phyloP scores from a whole-genome alignment of 2,329 filamentous ascomycete species.

The Aspergillus fijiensis region DNA sequence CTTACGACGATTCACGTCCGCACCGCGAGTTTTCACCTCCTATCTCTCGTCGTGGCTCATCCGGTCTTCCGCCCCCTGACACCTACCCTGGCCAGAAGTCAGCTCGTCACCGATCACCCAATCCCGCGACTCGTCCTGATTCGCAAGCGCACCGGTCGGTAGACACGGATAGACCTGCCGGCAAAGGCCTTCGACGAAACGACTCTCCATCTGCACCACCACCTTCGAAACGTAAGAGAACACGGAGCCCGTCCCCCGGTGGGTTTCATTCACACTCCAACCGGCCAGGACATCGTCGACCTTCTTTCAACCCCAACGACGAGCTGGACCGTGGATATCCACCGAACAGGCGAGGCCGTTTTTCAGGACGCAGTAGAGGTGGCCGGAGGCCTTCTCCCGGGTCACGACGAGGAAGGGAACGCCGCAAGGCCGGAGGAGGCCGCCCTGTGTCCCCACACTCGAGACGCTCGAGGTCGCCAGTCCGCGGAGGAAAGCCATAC shows the following conservation, averaged over 20 bases:
- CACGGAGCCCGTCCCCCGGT: constrained; percentile 42
- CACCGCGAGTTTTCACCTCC: constrained; percentile 31
- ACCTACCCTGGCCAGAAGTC: constrained; percentile 23
- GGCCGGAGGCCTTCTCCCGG: constrained; percentile 27
- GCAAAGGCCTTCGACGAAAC: constrained; percentile 31
- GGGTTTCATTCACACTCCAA: constrained; percentile 28
- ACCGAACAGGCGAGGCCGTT: constrained; percentile 37
- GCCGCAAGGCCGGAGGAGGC: constrained; percentile 31
- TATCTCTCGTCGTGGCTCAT: constrained; percentile 28
- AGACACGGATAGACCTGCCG: constrained; percentile 19
- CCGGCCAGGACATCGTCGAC: constrained; percentile 22
- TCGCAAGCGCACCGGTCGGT: constrained; percentile 20
- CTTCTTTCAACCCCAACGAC: constrained; percentile 31
- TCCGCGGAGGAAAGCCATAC: constrained; percentile 26
- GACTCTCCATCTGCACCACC: constrained; percentile 32
- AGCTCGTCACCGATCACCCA: constrained; percentile 24
- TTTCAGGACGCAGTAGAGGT: constrained; percentile 33
- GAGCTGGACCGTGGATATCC: constrained; percentile 40
- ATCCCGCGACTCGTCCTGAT: constrained; percentile 23
- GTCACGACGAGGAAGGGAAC: constrained; percentile 36
- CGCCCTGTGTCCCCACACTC: constrained; percentile 28
- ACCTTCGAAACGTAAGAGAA: constrained; percentile 41
- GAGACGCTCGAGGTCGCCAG: constrained; percentile 36
- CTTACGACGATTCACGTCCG: constrained; percentile 31
- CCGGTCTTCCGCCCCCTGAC: constrained; percentile 23